Evolutionary conservation across 2,329 filamentous ascomycete species (phyloP).

Genomic region (Cladosporium cucumerinum): DNA sequence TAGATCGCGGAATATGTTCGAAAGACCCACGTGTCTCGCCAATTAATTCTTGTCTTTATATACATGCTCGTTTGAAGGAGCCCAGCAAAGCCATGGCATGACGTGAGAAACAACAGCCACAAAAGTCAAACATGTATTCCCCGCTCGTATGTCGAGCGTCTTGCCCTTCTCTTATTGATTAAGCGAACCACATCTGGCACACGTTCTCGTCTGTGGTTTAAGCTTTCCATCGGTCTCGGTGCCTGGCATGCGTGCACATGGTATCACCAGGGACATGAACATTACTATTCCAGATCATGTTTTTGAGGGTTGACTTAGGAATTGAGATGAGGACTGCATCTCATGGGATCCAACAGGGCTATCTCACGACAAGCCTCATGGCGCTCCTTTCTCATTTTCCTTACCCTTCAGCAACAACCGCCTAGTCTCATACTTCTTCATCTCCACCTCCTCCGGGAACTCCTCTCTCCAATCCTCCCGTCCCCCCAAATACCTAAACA

Average conservation of each 20-base stretch:
- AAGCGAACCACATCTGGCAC: neutral
- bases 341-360: neutral
- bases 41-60: neutral
- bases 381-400: slow-evolving; percentile 19
- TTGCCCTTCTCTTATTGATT: neutral
- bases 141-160: neutral
- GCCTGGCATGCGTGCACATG: neutral
- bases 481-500: slow-evolving; percentile 56
- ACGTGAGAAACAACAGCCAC: slow-evolving; percentile 13
- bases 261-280: neutral
- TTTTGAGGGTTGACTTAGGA: neutral
- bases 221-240: neutral
- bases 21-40: neutral
- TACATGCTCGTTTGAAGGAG: neutral
- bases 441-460: slow-evolving; percentile 27
- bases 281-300: neutral
- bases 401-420: slow-evolving; percentile 24
- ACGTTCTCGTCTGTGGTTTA: neutral
- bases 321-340: neutral
- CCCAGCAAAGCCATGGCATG: neutral
- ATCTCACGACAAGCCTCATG: neutral
- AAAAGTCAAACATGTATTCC: neutral
- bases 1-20: neutral
- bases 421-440: slow-evolving; percentile 31
- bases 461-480: slow-evolving; percentile 48